Evolutionary conservation across 768 basidiomycete species (phyloP), one percentile per base, ranked within the genome.

Genomic region (Naganishia antarctica): DNA sequence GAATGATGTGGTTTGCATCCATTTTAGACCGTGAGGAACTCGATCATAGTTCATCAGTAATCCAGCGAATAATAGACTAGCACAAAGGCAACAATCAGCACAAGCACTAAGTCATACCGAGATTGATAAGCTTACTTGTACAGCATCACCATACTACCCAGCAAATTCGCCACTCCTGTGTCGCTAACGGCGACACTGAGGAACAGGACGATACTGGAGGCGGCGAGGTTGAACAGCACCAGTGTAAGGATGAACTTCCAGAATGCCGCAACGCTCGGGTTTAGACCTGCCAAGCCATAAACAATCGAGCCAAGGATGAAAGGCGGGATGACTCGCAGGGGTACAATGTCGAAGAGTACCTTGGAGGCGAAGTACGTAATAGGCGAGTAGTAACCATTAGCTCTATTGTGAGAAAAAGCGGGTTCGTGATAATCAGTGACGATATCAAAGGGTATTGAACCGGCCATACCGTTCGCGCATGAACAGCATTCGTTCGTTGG

Each of bases 201-300:
- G 78, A 91, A 83, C 4, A 99, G 80, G 23, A 98, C 88, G 43
- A 94, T 88, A 73, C 87, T 90, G 29, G 93, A 91, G 1, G 96
- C 93, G 0, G 93, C 89, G 70, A 99, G 79, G 79, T 99, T 99
- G 86, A 98, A 98, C 41, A 99, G 79, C 11, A 99, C 91, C 41
- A 99, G 83, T 1, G 88, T 89, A 69, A 98, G 85, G 80, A 97
- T 87, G 81, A 99, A 98, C 80, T 96, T 97, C 96, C 96, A 98
- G 81, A 97, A 98, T 9, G 84, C 85, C 0, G 85, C 80, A 8
- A 97, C 89, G 15, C 86, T 87, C 1, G 91, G 89, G 11, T 98
- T 96, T 49, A 99, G 85, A 5, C 96, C 96, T 7, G 96, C 91
- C 4, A 97, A 85, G 1, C 90, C 86, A 71, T 99, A 99, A 11